Base-by-base conservation (phyloP, 2,329 filamentous ascomycete genomes). In the Rutstroemia sp. region DNA sequence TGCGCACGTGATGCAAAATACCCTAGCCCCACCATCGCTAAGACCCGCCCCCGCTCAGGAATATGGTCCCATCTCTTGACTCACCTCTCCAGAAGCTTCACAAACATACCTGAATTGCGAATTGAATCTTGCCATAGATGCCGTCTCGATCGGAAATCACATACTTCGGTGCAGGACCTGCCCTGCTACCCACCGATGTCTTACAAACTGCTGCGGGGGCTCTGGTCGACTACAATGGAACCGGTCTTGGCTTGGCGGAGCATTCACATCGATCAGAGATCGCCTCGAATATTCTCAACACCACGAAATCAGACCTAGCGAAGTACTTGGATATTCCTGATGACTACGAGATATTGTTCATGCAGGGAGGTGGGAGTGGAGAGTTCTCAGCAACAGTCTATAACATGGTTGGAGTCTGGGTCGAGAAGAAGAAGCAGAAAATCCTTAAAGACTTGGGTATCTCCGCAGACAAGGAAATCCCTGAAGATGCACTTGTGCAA, bases 151-250 rank as follows among this genome's bases (percentile, higher is more conserved):
- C 50, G 25, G 55, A 92, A 62, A 82, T 94, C 70, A 81, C 85
- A 63, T 94, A 95, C 74, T 96, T 95, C 66, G 91, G 92, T 60
- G 92, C 92, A 53, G 92, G 92, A 61, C 92, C 92, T 49, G 91
- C 92, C n/a, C 77, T 83, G 34, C 79, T 97, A 18, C 92, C 92
- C 23, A 95, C 89, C 12, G 74, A 82, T 4, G 88, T 96, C 21
- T 81, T 96, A 50, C 83, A 94, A 71, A 79, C 77, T 46, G 91
- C 90, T 51, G 84, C 90, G 1, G 71, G 83, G 69, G 88, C 88
- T 1, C 83, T 97, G 4, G 73, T 95, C 62, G 88, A 96, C 77
- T 95, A 84, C 76, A 77, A 92, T 48, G 78, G 82, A 70, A 89
- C 84, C 41, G 92, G 92, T 57, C 79, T 96, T 54, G 91, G 91